Evolutionary conservation across 73 alveolate genomes (phyloP).

Genomic region (Diophrys sp.): DNA sequence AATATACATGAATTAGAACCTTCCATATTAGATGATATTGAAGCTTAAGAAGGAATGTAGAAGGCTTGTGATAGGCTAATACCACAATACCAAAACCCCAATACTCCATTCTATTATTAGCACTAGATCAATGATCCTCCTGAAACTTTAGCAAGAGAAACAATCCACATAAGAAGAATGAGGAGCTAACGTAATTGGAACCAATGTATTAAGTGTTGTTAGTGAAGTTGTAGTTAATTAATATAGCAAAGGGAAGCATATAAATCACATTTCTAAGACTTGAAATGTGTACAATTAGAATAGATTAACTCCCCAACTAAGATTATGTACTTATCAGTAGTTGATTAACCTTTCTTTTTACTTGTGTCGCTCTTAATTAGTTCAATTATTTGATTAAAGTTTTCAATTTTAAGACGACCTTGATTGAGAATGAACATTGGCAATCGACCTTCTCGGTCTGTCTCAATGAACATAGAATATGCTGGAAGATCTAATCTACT

Average conservation of each 20-base stretch:
- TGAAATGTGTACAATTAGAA: conserved; percentile 22
- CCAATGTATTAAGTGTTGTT: conserved; percentile 16
- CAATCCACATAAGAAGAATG: conserved; percentile 8
- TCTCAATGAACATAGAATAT: too few species aligned
- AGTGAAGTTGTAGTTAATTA: conserved; percentile 54
- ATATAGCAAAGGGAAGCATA: conserved; percentile 7
- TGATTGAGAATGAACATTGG: too few species aligned
- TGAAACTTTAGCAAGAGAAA: conserved; percentile 23
- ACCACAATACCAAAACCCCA: conserved; percentile 14
- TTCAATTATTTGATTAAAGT: too few species aligned
- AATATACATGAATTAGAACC: conserved; percentile 15
- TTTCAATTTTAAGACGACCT: too few species aligned
- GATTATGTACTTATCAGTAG: too few species aligned
- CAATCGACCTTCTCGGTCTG: too few species aligned
- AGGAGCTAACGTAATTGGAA: conserved; percentile 14
- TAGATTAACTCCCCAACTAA: conserved; percentile 11
- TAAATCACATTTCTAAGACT: conserved; percentile 8
- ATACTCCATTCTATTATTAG: conserved; percentile 7
- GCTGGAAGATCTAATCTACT: too few species aligned
- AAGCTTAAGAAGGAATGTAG: conserved; percentile 14
- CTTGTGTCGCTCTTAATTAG: too few species aligned
- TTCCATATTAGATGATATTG: background rate
- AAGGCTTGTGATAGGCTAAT: conserved; percentile 36
- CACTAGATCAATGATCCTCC: conserved; percentile 9
- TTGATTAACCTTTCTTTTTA: too few species aligned